A percentile compares a stretch with the other conserved stretches of the same genome.
Evolutionary conservation across 768 basidiomycete species (phyloP).

Genomic region (Hemileccinum impolitum): DNA sequence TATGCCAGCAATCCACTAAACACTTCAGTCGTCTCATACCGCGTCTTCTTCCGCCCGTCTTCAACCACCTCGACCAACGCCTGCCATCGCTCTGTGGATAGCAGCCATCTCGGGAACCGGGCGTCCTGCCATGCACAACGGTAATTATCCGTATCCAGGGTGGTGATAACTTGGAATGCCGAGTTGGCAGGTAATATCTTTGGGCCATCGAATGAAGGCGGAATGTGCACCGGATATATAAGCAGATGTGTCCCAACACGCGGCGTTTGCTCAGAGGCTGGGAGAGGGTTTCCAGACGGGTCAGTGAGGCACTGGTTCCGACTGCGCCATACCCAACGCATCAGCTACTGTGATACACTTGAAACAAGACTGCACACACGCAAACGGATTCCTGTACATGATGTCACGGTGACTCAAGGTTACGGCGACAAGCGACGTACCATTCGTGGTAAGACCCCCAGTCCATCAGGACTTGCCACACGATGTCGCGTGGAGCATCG

Average conservation of each 20-base stretch:
- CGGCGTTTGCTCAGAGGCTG: slow-evolving; percentile 44
- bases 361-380: slow-evolving; percentile 38
- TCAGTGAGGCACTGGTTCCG: slow-evolving; percentile 49
- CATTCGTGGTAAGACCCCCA: slow-evolving; percentile 62
- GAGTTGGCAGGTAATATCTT: slow-evolving; percentile 33
- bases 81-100: slow-evolving; percentile 63
- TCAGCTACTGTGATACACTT: neutral
- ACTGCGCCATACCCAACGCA: slow-evolving; percentile 32
- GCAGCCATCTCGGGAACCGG: slow-evolving; percentile 43
- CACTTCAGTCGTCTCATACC: slow-evolving; percentile 62
- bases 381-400: slow-evolving; percentile 60
- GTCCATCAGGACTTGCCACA: slow-evolving; percentile 61
- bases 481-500: slow-evolving; percentile 56
- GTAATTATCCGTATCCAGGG: slow-evolving; percentile 50
- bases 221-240: slow-evolving; percentile 54
- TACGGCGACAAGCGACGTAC: slow-evolving; percentile 32
- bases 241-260: slow-evolving; percentile 45
- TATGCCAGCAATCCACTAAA: slow-evolving; percentile 58
- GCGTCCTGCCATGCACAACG: slow-evolving; percentile 55
- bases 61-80: slow-evolving; percentile 43
- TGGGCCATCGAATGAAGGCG: slow-evolving; percentile 50
- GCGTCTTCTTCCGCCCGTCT: slow-evolving; percentile 45
- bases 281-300: slow-evolving; percentile 37
- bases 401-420: slow-evolving; percentile 1
- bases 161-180: slow-evolving; percentile 44